Percentiles rank a stretch among this genome's conserved stretches.
Conservation (phyloP, 2,329 filamentous ascomycete species). For the Aspergillus fructus region DNA sequence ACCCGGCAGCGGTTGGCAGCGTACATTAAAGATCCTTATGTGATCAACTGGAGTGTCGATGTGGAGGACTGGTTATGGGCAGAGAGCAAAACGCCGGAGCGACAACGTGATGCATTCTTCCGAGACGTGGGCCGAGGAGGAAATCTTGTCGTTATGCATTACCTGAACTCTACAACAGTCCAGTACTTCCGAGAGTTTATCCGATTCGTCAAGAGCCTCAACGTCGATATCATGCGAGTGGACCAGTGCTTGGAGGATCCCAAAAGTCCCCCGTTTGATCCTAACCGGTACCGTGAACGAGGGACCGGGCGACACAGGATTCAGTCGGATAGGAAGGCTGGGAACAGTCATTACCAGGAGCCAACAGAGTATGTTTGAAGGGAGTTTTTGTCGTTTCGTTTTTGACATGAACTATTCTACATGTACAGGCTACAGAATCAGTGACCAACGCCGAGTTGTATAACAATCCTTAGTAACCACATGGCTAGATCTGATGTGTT, state of each 20-base stretch:
- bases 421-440: not conserved
- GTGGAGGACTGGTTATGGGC: slow-evolving; percentile 72
- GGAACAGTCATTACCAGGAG: not conserved
- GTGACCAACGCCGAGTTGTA: not conserved
- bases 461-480: slow-evolving; percentile 3
- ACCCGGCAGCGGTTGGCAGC: slow-evolving; percentile 63
- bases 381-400: not conserved
- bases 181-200: slow-evolving; percentile 65
- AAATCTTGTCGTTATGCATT: slow-evolving; percentile 68
- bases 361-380: not conserved
- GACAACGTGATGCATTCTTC: slow-evolving; percentile 66
- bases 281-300: not conserved
- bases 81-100: slow-evolving; percentile 60
- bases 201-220: slow-evolving; percentile 60
- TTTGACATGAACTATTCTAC: not conserved
- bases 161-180: slow-evolving; percentile 64
- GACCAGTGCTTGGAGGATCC: slow-evolving; percentile 67
- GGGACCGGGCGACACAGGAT: not conserved
- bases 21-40: slow-evolving; percentile 52
- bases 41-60: slow-evolving; percentile 69
- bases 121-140: slow-evolving; percentile 63
- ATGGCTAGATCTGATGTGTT: slow-evolving; percentile 7
- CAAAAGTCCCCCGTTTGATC: slow-evolving; percentile 18
- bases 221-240: slow-evolving; percentile 65
- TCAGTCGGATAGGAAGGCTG: not conserved